A percentile compares a stretch with the other conserved stretches of the same genome.
phyloP scores from a whole-genome alignment of 495 filamentous ascomycete genomes.

The Annulohypoxylon moriforme region DNA sequence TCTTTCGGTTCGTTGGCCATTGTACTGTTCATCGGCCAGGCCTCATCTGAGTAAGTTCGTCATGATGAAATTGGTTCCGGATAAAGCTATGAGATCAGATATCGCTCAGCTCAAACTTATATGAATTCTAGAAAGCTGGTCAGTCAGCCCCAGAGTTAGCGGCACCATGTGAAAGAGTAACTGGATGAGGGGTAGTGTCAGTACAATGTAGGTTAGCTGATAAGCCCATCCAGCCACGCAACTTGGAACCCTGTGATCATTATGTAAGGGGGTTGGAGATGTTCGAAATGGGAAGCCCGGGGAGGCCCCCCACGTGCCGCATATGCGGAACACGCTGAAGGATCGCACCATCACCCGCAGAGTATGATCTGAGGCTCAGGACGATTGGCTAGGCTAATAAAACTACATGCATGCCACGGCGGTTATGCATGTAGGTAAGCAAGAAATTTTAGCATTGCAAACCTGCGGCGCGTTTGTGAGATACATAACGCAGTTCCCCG shows the following conservation, averaged over 20 bases:
- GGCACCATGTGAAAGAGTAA: slow-evolving; percentile 36
- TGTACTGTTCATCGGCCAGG: slow-evolving; percentile 8
- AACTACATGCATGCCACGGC: slow-evolving; percentile 28
- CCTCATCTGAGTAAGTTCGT: background rate
- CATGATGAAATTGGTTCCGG: slow-evolving; percentile 14
- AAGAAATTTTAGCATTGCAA: slow-evolving; percentile 11
- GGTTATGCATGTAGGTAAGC: slow-evolving; percentile 35
- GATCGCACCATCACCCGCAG: slow-evolving; percentile 22
- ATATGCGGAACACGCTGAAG: slow-evolving; percentile 25
- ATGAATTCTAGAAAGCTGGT: slow-evolving; percentile 7
- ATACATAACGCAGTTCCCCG: slow-evolving; percentile 21
- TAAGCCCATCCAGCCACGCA: slow-evolving; percentile 38
- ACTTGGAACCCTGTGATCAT: slow-evolving; percentile 33
- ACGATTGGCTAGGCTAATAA: slow-evolving; percentile 31
- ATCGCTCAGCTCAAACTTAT: slow-evolving; percentile 16
- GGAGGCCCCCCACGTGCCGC: slow-evolving; percentile 29
- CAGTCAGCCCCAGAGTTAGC: slow-evolving; percentile 1
- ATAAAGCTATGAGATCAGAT: slow-evolving; percentile 5
- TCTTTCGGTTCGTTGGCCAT: slow-evolving; percentile 41
- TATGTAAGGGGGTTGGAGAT: slow-evolving; percentile 36
- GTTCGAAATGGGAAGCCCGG: slow-evolving; percentile 2
- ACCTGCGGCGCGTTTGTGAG: background rate
- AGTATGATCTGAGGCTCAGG: slow-evolving; percentile 23
- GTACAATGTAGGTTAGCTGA: slow-evolving; percentile 25
- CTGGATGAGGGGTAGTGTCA: slow-evolving; percentile 45